These are phyloP conservation scores for Schizophyllum amplum DNA, from an alignment of 1,284 basidiomycete genomes.

Conservation along the genomic window DNA sequence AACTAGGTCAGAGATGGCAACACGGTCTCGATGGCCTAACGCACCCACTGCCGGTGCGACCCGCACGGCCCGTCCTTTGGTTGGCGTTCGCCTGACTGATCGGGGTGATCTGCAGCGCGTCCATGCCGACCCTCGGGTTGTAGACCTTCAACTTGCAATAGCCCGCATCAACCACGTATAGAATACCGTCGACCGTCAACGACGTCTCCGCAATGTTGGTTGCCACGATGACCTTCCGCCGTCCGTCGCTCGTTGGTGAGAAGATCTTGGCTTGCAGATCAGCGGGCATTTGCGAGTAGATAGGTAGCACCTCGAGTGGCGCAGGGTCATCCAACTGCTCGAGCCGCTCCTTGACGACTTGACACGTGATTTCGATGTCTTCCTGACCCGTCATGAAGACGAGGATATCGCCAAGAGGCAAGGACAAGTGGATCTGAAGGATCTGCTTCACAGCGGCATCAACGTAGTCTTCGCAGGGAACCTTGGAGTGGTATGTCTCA, in stretches of 20 bases:
- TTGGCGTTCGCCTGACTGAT: slow-evolving; percentile 97
- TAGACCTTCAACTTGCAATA: slow-evolving; percentile 99
- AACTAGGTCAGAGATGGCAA: slow-evolving; percentile 5
- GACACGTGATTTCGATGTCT: slow-evolving; percentile 94
- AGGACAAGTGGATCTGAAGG: slow-evolving; percentile 90
- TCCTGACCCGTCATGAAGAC: slow-evolving; percentile 99
- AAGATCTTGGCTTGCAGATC: slow-evolving; percentile 99
- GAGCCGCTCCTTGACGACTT: slow-evolving; percentile 86
- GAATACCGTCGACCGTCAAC: slow-evolving; percentile 94
- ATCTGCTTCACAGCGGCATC: slow-evolving; percentile 98
- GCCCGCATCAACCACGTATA: slow-evolving; percentile 94
- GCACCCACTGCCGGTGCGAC: slow-evolving; percentile 89
- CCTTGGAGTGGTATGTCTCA: slow-evolving; percentile 92
- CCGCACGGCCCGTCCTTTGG: slow-evolving; percentile 93
- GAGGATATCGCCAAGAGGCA: slow-evolving; percentile 92
- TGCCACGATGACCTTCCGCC: slow-evolving; percentile 94
- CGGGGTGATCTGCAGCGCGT: slow-evolving; percentile 96
- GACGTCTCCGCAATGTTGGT: slow-evolving; percentile 99
- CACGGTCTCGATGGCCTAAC: slow-evolving; percentile 18
- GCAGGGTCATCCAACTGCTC: slow-evolving; percentile 87
- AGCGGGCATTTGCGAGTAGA: slow-evolving; percentile 99
- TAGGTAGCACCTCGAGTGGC: slow-evolving; percentile 84
- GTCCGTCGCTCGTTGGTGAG: slow-evolving; percentile 87
- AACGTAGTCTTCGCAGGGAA: slow-evolving; percentile 98
- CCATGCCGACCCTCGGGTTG: slow-evolving; percentile 99